Percentiles rank a stretch among this genome's conserved stretches.
Evolutionary conservation across 352 stramenopile species (phyloP).

Genomic region (Phytopythium oedochilum): DNA sequence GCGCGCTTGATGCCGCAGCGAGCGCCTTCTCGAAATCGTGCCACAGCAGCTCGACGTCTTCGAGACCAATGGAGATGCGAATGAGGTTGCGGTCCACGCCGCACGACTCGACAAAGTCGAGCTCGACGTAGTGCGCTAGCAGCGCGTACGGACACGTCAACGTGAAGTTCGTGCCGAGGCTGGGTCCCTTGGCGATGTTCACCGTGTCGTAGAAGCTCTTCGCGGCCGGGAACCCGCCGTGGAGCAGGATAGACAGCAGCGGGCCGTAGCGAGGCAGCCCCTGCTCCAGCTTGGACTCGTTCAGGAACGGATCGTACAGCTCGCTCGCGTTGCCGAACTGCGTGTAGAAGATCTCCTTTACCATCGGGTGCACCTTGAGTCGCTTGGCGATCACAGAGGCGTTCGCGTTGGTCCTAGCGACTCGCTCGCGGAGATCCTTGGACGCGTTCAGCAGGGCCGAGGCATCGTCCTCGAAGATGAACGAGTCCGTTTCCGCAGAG

Average conservation of each 20-base stretch:
- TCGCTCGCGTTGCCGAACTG: constrained; percentile 40
- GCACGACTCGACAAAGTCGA: constrained; percentile 89
- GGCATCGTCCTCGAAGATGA: constrained; percentile 58
- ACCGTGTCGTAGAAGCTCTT: constrained; percentile 89
- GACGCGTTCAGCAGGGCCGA: constrained; percentile 44
- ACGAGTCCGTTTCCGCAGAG: constrained; percentile 37
- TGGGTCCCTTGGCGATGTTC: constrained; percentile 80
- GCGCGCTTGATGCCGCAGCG: constrained; percentile 4
- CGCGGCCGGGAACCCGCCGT: constrained; percentile 55
- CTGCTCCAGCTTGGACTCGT: constrained; percentile 5
- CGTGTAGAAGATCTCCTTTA: constrained; percentile 88
- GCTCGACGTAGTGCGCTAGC: constrained; percentile 91
- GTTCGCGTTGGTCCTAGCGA: constrained; percentile 76
- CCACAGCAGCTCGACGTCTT: constrained; percentile 79
- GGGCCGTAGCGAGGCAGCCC: constrained; percentile 68
- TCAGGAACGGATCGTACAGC: constrained; percentile 61
- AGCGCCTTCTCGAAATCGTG: constrained; percentile 32
- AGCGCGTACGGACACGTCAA: constrained; percentile 91
- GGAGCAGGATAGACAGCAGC: constrained; percentile 85
- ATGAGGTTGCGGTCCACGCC: constrained; percentile 90
- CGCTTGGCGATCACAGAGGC: constrained; percentile 63
- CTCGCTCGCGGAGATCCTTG: constrained; percentile 63
- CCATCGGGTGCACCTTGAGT: constrained; percentile 64
- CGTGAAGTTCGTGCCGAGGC: constrained; percentile 94
- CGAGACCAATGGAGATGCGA: constrained; percentile 89